Evolutionary conservation across 768 basidiomycete species (phyloP).

Genomic region (Thelephora ganbajun): DNA sequence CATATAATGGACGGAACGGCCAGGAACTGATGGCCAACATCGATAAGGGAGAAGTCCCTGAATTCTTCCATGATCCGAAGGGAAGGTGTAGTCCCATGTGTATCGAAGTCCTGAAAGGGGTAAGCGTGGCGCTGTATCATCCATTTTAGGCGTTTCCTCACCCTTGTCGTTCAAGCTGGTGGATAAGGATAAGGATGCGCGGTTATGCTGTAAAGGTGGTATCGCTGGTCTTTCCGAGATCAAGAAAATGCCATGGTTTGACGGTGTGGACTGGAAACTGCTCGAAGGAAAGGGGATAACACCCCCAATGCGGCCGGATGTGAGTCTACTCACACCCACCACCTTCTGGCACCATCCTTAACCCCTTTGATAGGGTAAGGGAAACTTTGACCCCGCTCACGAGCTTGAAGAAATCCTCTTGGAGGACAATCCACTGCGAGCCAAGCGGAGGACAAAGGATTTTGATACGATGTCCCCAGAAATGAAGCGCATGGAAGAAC

Average conservation of each 20-base stretch:
- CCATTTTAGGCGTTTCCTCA: not conserved
- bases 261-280: slow-evolving; percentile 64
- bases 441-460: slow-evolving; percentile 86
- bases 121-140: slow-evolving; percentile 23
- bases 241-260: slow-evolving; percentile 76
- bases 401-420: slow-evolving; percentile 95
- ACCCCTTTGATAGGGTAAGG: slow-evolving; percentile 52
- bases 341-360: slow-evolving; percentile 3
- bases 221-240: slow-evolving; percentile 67
- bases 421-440: slow-evolving; percentile 91
- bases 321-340: slow-evolving; percentile 28
- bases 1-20: slow-evolving; percentile 82
- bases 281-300: slow-evolving; percentile 55
- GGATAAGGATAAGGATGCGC: slow-evolving; percentile 62
- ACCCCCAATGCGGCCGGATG: slow-evolving; percentile 87
- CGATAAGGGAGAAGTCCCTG: slow-evolving; percentile 51
- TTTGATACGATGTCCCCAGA: slow-evolving; percentile 84
- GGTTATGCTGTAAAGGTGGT: slow-evolving; percentile 68
- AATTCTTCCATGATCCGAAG: slow-evolving; percentile 57
- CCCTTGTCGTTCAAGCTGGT: slow-evolving; percentile 42
- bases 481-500: slow-evolving; percentile 84
- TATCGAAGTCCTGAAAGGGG: slow-evolving; percentile 49
- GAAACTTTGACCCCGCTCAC: slow-evolving; percentile 96
- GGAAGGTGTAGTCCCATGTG: slow-evolving; percentile 53
- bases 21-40: slow-evolving; percentile 85